phyloP scores from a whole-genome alignment of 1,139 yeast species.

The Sugiyamaella paludigena region DNA sequence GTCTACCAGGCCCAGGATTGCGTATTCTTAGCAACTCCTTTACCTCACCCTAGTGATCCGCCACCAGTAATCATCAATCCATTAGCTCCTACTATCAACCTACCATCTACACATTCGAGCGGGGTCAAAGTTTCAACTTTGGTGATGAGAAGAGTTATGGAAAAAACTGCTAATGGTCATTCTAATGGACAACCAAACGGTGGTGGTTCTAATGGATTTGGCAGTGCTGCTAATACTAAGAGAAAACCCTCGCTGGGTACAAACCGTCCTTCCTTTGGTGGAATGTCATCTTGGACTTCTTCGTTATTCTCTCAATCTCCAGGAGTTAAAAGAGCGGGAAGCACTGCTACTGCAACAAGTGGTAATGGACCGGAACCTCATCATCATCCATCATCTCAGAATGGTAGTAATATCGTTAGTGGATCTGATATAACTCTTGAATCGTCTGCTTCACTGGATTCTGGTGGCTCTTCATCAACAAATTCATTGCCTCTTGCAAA shows the following conservation, averaged over 20 bases:
- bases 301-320: slow-evolving; percentile 9
- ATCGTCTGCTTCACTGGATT: slow-evolving; percentile 3
- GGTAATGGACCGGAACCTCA: background rate
- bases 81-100: slow-evolving; percentile 35
- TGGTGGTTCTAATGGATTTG: background rate
- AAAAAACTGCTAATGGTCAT: background rate
- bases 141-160: slow-evolving; percentile 4
- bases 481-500: slow-evolving; percentile 6
- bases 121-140: slow-evolving; percentile 28
- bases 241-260: slow-evolving; percentile 4
- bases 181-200: background rate
- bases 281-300: slow-evolving; percentile 10
- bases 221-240: background rate
- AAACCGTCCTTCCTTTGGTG: slow-evolving; percentile 12
- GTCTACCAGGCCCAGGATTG: slow-evolving; percentile 33
- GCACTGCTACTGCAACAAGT: slow-evolving; percentile 7
- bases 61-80: slow-evolving; percentile 38
- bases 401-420: background rate
- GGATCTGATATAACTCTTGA: slow-evolving; percentile 9
- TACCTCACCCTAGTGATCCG: slow-evolving; percentile 40
- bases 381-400: background rate
- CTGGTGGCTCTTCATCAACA: slow-evolving; percentile 2
- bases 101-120: slow-evolving; percentile 31
- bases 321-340: background rate
- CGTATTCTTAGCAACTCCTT: slow-evolving; percentile 37